Conservation (phyloP, 2,329 filamentous ascomycete genomes). For the Ophiostoma piceae region DNA sequence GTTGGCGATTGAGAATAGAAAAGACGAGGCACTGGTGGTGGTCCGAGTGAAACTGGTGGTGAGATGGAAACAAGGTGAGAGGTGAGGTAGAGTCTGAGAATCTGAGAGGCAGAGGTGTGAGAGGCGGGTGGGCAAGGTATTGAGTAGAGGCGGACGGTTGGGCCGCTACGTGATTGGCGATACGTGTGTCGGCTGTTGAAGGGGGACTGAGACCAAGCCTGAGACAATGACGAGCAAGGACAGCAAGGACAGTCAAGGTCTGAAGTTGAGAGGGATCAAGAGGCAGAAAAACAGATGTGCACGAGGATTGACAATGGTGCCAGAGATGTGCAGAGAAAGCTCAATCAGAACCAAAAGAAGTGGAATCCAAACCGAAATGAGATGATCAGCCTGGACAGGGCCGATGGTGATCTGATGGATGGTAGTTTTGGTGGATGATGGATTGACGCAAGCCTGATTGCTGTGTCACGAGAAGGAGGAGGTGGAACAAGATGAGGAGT, state of each 20-base stretch:
- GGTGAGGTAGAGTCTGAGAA: neutral
- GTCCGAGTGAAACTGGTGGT: neutral
- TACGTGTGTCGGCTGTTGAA: constrained; percentile 8
- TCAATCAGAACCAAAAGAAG: neutral
- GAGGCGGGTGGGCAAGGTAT: constrained; percentile 6
- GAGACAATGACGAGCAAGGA: constrained; percentile 15
- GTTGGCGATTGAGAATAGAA: too few relatives aligned
- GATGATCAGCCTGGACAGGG: neutral
- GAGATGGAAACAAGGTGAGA: neutral
- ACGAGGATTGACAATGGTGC: neutral
- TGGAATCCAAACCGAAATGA: neutral
- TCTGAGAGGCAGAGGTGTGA: neutral
- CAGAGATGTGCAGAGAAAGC: neutral
- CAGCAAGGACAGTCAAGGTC: neutral
- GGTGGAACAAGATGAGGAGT: neutral
- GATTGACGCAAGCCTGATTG: neutral
- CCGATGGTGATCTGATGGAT: neutral
- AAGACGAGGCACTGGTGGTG: neutral
- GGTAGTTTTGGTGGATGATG: neutral
- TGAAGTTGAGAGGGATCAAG: neutral
- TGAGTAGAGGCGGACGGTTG: neutral
- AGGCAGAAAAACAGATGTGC: neutral
- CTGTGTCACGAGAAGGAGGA: neutral
- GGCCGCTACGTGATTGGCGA: constrained; percentile 15
- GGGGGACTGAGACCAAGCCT: neutral